Evolutionary conservation across 306 rosid species (phyloP), one percentile per base, ranked within the genome.

Genomic region (Prunus mongolica): DNA sequence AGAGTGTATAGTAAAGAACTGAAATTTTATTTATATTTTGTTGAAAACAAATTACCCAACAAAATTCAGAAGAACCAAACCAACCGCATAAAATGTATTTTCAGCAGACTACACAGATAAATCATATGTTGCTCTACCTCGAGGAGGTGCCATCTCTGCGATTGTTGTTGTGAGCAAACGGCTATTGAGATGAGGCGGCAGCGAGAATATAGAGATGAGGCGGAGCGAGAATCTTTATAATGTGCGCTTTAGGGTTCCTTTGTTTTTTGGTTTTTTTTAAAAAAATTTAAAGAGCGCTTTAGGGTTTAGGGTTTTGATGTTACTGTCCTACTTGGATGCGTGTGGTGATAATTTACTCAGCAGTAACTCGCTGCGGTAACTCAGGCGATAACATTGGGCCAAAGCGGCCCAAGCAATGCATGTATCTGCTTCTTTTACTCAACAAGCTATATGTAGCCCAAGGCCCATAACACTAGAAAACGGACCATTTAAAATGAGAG

Each of bases 111-210:
- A 9, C 3, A 56, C 5, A 8, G 5, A 56, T 56, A 0, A n/a
- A 8, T 56, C 13, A 3, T 8, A 20, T n/a, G 0, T 8, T 8
- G 0, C 25, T 27, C 51, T 76, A 81, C 85, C 85, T 65, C 85
- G 54, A 54, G 84, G 85, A 45, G 78, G 78, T 65, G 76, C 80
- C 85, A 82, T 82, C 28, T 54, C 64, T 57, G 68, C n/a, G 4
- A 28, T 41, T 2, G 54, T 8, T 11, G 4, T 38, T 10, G 20
- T 18, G 46, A 55, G 66, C 41, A 1, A 27, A 12, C 46, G 47
- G 62, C 62, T 16, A 63, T 7, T 20, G 19, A 45, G 52, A 24
- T 19, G 57, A 15, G 56, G 67, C 19, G 63, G 16, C 25, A 4
- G 77, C 3, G 63, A 52, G 45, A 10, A 1, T 3, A 3, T 0